Evolutionary conservation across 768 basidiomycete species (phyloP), one percentile per base, ranked within the genome.

Genomic region (Amanita pseudoporphyria): DNA sequence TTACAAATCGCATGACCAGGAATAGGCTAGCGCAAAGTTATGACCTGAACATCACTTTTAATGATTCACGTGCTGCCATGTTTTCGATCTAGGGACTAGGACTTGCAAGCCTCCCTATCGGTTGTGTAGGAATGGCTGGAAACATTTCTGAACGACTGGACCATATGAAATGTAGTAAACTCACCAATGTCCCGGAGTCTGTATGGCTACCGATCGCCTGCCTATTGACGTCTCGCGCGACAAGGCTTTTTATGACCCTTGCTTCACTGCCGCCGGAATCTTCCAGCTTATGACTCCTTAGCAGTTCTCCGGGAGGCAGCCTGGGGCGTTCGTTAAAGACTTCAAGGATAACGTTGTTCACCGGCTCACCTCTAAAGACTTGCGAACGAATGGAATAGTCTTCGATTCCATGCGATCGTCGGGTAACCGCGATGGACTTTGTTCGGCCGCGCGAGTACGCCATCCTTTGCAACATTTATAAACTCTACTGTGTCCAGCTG

Each of bases 91-190:
- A 1, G 81, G 82, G 1, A 74, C 72, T n/a, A 84, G 67, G 0
- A 86, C 82, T 52, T 86, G 84, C 3, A 87, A 65, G 0, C 84
- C 84, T 3, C 84, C 84, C 0, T 84, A 72, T 1, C 71, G 73
- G 58, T 85, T 86, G 56, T 84, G 81, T 49, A 87, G 64, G 66
- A 85, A 79, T 0, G 81, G 79, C 77, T 81, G 51, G 61, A 51
- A 51, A 71, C 58, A 3, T 65, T 68, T 40, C 72, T 21, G 65
- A 21, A 65, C 63, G 4, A 41, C 6, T 63, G 26, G 37, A 63
- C 45, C 21, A n/a, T 16, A 13, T 10, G 4, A 3, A 57, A 57
- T 16, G 56, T 56, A 18, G 26, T 38, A 24, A 1, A 33, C 74
- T 58, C 55, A 82, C 81, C 49, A 84, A 59, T n/a, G 79, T 79